Base-by-base conservation (phyloP, 2,329 filamentous ascomycete species). In the Leptodontidium sp. region DNA sequence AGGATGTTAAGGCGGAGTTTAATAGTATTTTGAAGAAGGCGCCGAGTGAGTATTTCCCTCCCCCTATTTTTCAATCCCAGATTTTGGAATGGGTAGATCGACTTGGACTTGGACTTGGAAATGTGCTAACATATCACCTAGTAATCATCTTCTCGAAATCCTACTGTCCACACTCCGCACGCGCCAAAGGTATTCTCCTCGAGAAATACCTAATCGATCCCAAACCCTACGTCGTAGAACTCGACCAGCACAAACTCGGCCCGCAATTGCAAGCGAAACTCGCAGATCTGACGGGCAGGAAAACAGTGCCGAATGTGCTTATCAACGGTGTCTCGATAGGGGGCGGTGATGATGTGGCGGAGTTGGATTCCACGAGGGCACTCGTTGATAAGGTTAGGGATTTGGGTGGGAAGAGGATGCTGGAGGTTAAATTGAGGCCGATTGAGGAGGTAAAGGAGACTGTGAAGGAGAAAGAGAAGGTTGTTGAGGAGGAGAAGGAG, bases 61-160 rank as follows among this genome's bases (percentile, higher is more conserved):
- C 1, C 21, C 29, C 29, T 32, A 32, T 55, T 49, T 43, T 53
- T 32, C 15, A n/a, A n/a, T 9, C 7, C 47, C 21, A 5, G 15
- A 50, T 11, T 40, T 40, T 7, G 38, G 2, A 14, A 2, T 14
- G 15, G 21, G 47, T 50, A 7, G 47, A 8, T 24, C 6, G 9
- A 24, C 47, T 6, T n/a, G 11, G 29, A 15, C 24, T 15, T 32
- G 11, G 24, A n/a, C 7, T 15, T 15, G 11, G 24, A 8, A n/a
- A 3, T 57, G n/a, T 50, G 47, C 47, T 50, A 24, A 50, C 11
- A 47, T 5, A 35, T 50, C 11, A 8, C 11, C 8, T 73, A 96
- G 93, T 98, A 69, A 92, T 98, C 79, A 93, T 99, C 75, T 98
- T 98, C 83, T 97, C 94, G 72, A 98, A 99, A 81, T 88, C 92